Evolutionary conservation across 495 filamentous ascomycete species (phyloP), one percentile per base, ranked within the genome.

Genomic region (Penicillium soppii): DNA sequence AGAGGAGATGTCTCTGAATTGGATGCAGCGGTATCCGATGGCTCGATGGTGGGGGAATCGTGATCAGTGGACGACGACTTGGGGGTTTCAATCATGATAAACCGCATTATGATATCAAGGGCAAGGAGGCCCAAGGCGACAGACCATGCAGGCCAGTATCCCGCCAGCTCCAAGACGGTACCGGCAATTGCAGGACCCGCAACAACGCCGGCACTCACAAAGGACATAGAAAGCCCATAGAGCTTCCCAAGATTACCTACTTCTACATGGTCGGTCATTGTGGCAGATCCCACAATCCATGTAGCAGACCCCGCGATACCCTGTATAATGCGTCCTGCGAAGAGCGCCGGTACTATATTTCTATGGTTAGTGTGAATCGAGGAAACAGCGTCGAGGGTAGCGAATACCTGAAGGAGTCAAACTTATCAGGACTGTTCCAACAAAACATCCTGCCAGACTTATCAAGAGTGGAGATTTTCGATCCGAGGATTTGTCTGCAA

Each of bases 281-380:
- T 51, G 16, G 56, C 41, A 3, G 53, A 35, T 13, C 56, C 53
- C 22, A 59, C 50, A 42, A 56, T 56, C 56, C 56, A 59, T n/a
- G 47, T 46, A 5, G 23, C 41, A 10, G 48, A 47, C 12, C 41
- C 52, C 1, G 52, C 43, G 8, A 63, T 12, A 4, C 33, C 56
- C 25, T 63, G 59, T 15, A 63, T 4, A 1, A 41, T 19, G 0
- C 59, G 52, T 5, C 59, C 59, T 4, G 45, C 0, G 7, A 47
- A 39, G 23, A 59, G 52, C 5, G 43, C 7, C 21, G 29, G 20
- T n/a, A n/a, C n/a, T n/a, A n/a, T n/a, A n/a, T n/a, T n/a, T n/a
- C n/a, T n/a, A n/a, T n/a, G n/a, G n/a, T n/a, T n/a, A n/a, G n/a
- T n/a, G n/a, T n/a, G n/a, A n/a, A n/a, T n/a, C n/a, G n/a, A n/a